Evolutionary conservation across 495 filamentous ascomycete species (phyloP), one percentile per base, ranked within the genome.

Genomic region (Pseudomonodictys pantanalensis): DNA sequence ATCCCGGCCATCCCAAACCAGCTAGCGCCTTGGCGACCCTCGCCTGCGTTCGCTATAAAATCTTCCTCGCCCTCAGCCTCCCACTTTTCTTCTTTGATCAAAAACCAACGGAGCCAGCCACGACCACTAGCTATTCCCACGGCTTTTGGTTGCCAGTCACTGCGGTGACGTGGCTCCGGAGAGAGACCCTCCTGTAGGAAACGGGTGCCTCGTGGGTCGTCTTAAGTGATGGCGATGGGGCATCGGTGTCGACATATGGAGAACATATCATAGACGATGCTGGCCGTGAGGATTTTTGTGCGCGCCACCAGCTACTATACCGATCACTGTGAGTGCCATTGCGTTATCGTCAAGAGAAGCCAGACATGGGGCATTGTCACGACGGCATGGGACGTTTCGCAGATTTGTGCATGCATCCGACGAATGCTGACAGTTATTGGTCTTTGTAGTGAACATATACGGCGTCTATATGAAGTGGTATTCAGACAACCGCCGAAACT

Each of bases 71-170:
- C 52, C 48, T 48, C 47, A 24, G 30, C 20, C 65, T 55, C 53
- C 56, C 39, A 22, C 30, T 65, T 58, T 60, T 47, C 42, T 50
- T 63, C 53, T 39, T 59, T 42, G 59, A 60, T 54, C 62, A 70
- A 70, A 70, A 66, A 47, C 23, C 26, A 59, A 65, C 68, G 62
- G 62, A 65, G 62, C 68, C 68, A 63, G 68, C 68, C 68, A 70
- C 68, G 68, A 70, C 58, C 58, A 63, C 56, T 59, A 57, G 55
- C 51, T 47, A 35, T 24, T 29, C 25, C 20, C 33, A 30, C 58
- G 47, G 65, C 65, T 28, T 24, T 60, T 58, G 57, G 58, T 70
- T 70, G 68, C 68, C 68, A 70, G 68, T 68, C 58, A 55, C 65
- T 58, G 9, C 24, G 49, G 61, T 63, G 64, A 46, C 62, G 61